Evolutionary conservation across 2,329 filamentous ascomycete species (phyloP), one percentile per base, ranked within the genome.

Genomic region (Helotiales sp.): DNA sequence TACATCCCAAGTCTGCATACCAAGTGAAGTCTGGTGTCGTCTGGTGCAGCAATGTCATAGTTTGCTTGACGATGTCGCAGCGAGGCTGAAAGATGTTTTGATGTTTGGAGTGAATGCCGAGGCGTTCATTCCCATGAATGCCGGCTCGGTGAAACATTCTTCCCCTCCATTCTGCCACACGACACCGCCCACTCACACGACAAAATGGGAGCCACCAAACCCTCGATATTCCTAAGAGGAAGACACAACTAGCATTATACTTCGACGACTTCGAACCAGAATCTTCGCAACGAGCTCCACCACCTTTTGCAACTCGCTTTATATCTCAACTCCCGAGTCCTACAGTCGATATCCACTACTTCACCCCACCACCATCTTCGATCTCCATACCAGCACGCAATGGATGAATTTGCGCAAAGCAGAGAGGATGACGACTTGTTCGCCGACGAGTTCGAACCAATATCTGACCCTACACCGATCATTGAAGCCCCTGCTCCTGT

Each of bases 381-480:
- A n/a, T n/a, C n/a, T n/a, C n/a, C n/a, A n/a, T n/a, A n/a, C 4
- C 4, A 12, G 2, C 40, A 24, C 5, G n/a, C 25, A 17, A 70
- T 71, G 68, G 68, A 69, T 58, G 69, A 70, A 58, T 72, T 72
- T 50, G 70, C 70, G 25, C 70, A 72, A 60, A 67, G 63, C 12
- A 58, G 70, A 57, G 69, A 67, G 42, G 69, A 71, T 38, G 63
- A 71, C 47, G 69, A 72, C 56, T 68, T 72, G 27, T 72, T 72
- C 52, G 66, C 64, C 6, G 70, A 72, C 30, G 70, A 72, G 25
- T 71, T 71, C 53, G 70, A 72, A 40, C 69, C 69, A 22, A 51
- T 66, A 25, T 13, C 62, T 5, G 60, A 63, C 15, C 55, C 67
- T 22, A 60, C 54, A 7, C 36, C 58, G 7, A 51, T 61, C 25